Evolutionary conservation across 2,329 filamentous ascomycete genomes (phyloP), one percentile per base, ranked within the genome.

Genomic region (Rhexocercosporidium sp.): DNA sequence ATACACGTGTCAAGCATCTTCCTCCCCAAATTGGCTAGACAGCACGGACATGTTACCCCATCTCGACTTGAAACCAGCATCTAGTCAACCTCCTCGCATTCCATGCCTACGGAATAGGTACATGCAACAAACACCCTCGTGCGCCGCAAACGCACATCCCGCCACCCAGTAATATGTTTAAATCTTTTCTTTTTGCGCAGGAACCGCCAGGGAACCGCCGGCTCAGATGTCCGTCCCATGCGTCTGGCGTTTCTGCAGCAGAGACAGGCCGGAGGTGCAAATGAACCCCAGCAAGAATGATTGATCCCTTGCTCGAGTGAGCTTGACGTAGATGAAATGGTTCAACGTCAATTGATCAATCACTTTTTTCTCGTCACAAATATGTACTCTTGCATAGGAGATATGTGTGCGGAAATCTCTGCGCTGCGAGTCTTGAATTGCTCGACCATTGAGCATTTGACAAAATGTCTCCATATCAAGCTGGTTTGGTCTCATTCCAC

Each of bases 281-380:
- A 9, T 20, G 44, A 47, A 22, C n/a, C 44, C 44, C 44, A 22
- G 44, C 12, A 25, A 8, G 3, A 11, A 9, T 5, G n/a, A 25
- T 2, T 2, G 44, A 12, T 22, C 44, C 44, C 44, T 57, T 7
- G 31, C 31, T 56, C 31, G 29, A 37, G 29, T 56, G 51, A 56
- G 47, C 47, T 51, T 56, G 51, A 37, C 8, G 29, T 37, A 34
- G 18, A 56, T 56, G 29, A 22, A 9, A 47, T 47, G 31, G 31
- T 39, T 25, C 53, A 39, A 57, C 31, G 53, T 57, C 53, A 57
- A 51, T 39, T 57, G 18, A 56, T 56, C 29, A 56, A 56, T 56
- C 51, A 37, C n/a, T 53, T 20, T 37, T 20, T 57, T 25, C 25
- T 57, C n/a, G 8, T 39, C 31, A 22, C n/a, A 25, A 22, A 7